Evolutionary conservation across 2,329 filamentous ascomycete species (phyloP).

Genomic region (Trichophyton equinum): DNA sequence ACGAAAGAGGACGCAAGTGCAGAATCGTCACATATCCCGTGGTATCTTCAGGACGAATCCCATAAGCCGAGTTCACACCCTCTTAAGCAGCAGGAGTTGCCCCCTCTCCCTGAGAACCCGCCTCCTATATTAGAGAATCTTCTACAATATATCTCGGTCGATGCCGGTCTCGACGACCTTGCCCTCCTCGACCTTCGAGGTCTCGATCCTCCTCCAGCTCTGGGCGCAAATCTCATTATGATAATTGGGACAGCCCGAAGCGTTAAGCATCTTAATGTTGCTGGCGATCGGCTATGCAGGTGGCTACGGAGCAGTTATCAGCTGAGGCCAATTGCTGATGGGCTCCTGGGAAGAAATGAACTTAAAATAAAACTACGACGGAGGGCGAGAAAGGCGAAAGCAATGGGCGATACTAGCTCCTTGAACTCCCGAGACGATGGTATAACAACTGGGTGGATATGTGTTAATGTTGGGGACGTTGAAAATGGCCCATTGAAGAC

Average conservation of each 20-base stretch:
- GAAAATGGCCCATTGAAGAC: slow-evolving; percentile 37
- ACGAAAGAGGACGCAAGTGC: slow-evolving; percentile 3
- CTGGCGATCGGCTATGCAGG: slow-evolving; percentile 75
- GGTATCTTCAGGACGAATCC: slow-evolving; percentile 70
- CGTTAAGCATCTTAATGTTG: slow-evolving; percentile 84
- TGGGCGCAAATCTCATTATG: slow-evolving; percentile 86
- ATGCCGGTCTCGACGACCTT: slow-evolving; percentile 76
- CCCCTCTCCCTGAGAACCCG: slow-evolving; percentile 52
- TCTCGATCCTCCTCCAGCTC: slow-evolving; percentile 72
- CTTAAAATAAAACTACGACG: slow-evolving; percentile 75
- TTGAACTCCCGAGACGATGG: slow-evolving; percentile 59
- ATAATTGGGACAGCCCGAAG: slow-evolving; percentile 81
- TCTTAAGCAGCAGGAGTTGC: slow-evolving; percentile 45
- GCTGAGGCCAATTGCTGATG: slow-evolving; percentile 68
- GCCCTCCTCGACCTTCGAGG: slow-evolving; percentile 68
- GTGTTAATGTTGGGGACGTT: slow-evolving; percentile 70
- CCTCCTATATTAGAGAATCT: slow-evolving; percentile 61
- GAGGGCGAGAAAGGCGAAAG: slow-evolving; percentile 66
- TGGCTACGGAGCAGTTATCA: slow-evolving; percentile 66
- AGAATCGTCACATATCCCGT: slow-evolving; percentile 42
- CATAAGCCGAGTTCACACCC: slow-evolving; percentile 29
- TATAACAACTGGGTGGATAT: slow-evolving; percentile 89
- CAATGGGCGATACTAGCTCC: slow-evolving; percentile 60
- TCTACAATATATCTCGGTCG: slow-evolving; percentile 65
- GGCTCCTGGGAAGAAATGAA: slow-evolving; percentile 78